Percentiles rank a stretch among this genome's conserved stretches.
phyloP scores from a whole-genome alignment of 225 moss, liverwort and hornwort genomes.

The Ulota crispa region DNA sequence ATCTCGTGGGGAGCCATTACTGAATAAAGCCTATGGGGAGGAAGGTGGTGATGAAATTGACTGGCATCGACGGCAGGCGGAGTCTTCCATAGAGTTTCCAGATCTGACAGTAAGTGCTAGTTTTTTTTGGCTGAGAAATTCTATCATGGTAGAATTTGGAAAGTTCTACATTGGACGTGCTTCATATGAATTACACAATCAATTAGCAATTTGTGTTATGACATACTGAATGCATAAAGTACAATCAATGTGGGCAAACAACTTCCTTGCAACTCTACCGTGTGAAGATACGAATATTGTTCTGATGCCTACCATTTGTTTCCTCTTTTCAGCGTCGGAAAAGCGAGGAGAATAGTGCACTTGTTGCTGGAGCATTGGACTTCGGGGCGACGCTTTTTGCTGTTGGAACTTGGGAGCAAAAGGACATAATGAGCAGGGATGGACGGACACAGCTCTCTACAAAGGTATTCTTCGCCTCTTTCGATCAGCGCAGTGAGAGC shows the following conservation, averaged over 20 bases:
- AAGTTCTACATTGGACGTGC: not conserved
- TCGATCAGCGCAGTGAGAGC: constrained; percentile 99
- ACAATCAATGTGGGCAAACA: not conserved
- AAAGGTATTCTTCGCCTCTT: constrained; percentile 89
- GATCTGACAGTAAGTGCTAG: constrained; percentile 49
- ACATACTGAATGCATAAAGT: not conserved
- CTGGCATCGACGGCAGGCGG: constrained; percentile 95
- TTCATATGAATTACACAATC: not conserved
- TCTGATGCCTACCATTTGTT: constrained; percentile 17
- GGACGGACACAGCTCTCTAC: constrained; percentile 74
- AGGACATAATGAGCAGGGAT: constrained; percentile 83
- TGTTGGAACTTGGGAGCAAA: constrained; percentile 91
- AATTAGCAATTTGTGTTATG: not conserved
- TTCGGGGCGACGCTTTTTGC: constrained; percentile 88
- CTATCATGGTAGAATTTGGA: not conserved
- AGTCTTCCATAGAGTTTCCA: constrained; percentile 53
- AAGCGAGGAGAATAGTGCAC: constrained; percentile 43
- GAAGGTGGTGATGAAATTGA: constrained; percentile 99
- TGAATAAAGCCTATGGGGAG: constrained; percentile 97
- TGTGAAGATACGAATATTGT: constrained; percentile 5
- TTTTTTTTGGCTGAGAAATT: constrained; percentile 6
- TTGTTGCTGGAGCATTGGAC: constrained; percentile 65
- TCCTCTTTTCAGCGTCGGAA: constrained; percentile 37
- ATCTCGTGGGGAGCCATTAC: constrained; percentile 85
- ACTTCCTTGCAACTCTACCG: not conserved